Evolutionary conservation across 176 grass and related monocot genomes (phyloP).

Genomic region (Aegilops umbellulata): DNA sequence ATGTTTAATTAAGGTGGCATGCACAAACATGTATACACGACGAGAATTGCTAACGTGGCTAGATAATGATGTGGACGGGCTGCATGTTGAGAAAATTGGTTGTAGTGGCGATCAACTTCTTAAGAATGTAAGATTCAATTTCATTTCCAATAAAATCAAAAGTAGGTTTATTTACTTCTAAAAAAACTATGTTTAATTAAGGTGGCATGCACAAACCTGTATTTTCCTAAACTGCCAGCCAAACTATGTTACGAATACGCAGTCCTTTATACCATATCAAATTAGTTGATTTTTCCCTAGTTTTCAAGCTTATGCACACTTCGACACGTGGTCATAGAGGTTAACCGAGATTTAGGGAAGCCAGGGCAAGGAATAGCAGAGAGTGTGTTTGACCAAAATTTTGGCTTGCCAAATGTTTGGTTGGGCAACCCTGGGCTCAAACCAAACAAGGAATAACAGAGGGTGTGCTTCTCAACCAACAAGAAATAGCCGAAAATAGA

Average conservation of each 20-base stretch:
- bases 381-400: background rate
- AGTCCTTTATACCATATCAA: background rate
- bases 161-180: too few species aligned
- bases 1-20: background rate
- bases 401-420: background rate
- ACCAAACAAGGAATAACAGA: background rate
- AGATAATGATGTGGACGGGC: too few species aligned
- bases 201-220: background rate
- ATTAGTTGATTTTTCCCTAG: background rate
- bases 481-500: background rate
- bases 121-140: background rate
- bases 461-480: background rate
- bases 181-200: background rate
- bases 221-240: background rate
- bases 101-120: too few species aligned
- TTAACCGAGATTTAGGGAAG: background rate
- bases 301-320: background rate
- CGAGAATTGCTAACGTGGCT: too few species aligned
- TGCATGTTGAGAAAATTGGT: too few species aligned
- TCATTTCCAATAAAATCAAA: background rate
- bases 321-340: background rate
- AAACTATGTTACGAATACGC: background rate
- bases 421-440: background rate
- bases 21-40: too few species aligned
- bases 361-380: background rate